A percentile compares a stretch with the other conserved stretches of the same genome.
These are phyloP conservation scores for Xylariaceae sp. DNA, from an alignment of 2,329 filamentous ascomycete species.

Conservation along the genomic window DNA sequence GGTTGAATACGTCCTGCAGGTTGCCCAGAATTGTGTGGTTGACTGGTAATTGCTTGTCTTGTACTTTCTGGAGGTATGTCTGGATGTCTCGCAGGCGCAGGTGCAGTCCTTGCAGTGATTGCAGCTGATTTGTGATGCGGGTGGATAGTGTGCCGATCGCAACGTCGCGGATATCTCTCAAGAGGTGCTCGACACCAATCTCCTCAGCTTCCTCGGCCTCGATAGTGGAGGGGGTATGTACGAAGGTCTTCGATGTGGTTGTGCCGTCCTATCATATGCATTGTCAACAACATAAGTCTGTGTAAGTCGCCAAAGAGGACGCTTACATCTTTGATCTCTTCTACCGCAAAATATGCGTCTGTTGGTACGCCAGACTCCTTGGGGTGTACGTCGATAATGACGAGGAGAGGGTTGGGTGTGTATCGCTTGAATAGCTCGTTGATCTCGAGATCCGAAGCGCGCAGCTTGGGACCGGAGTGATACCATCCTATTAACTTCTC, in stretches of 20 bases:
- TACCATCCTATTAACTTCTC: constrained; percentile 99
- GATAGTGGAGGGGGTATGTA: constrained; percentile 96
- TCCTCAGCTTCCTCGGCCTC: constrained; percentile 98
- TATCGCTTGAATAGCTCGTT: constrained; percentile 99
- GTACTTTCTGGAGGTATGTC: constrained; percentile 90
- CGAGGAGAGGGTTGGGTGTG: constrained; percentile 89
- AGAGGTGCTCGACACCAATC: constrained; percentile 95
- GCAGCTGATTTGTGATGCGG: constrained; percentile 93
- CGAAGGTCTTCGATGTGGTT: constrained; percentile 93
- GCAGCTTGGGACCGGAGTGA: constrained; percentile 93
- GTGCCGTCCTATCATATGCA: constrained; percentile 71
- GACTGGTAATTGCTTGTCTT: constrained; percentile 85
- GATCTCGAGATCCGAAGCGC: constrained; percentile 95
- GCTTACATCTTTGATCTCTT: constrained; percentile 97
- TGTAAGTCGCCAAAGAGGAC: background rate
- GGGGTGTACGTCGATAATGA: constrained; percentile 97
- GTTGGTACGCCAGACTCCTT: constrained; percentile 97
- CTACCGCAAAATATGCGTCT: constrained; percentile 97
- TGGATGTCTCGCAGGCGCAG: constrained; percentile 92
- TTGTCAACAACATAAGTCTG: constrained; percentile 10
- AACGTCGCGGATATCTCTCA: constrained; percentile 96
- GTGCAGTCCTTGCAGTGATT: constrained; percentile 94
- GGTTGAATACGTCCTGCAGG: constrained; percentile 98
- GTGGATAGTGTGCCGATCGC: constrained; percentile 95
- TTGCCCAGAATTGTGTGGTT: constrained; percentile 97